These are phyloP conservation scores for Aciculoconidium aculeatum DNA, from an alignment of 805 yeast species.

Conservation along the genomic window DNA sequence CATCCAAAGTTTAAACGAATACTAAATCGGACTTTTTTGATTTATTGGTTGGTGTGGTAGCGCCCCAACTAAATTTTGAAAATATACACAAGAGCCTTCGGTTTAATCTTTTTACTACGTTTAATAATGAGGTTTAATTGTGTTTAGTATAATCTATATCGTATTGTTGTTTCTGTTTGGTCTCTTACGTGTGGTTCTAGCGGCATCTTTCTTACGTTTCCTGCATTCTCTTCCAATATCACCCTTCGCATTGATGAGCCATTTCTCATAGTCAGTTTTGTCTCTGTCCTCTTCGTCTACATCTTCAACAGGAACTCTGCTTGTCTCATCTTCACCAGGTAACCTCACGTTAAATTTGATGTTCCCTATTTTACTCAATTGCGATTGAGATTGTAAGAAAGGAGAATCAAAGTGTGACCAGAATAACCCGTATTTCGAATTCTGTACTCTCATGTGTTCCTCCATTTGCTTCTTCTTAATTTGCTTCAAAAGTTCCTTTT, in stretches of 20 bases:
- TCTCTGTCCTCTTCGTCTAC: constrained; percentile 25
- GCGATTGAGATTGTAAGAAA: constrained; percentile 80
- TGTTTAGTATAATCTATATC: no score
- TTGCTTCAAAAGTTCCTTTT: constrained; percentile 23
- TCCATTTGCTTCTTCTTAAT: constrained; percentile 28
- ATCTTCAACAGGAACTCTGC: constrained; percentile 5
- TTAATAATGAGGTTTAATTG: no score
- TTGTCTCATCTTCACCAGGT: constrained; percentile 32
- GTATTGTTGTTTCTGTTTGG: constrained; percentile 6
- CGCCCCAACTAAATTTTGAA: no score
- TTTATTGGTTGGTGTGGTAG: no score
- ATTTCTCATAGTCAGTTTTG: constrained; percentile 53
- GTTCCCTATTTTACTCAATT: constrained; percentile 52
- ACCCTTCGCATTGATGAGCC: constrained; percentile 83
- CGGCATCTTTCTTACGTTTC: constrained; percentile 67
- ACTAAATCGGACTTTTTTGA: no score
- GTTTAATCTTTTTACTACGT: no score
- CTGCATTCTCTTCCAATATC: constrained; percentile 72
- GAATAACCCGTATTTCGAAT: constrained; percentile 48
- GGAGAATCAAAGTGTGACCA: constrained; percentile 85
- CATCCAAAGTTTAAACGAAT: no score
- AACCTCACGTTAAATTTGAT: constrained; percentile 22
- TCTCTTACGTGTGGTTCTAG: constrained; percentile 51
- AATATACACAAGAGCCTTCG: no score
- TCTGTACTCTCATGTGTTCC: constrained; percentile 17